Conservation (phyloP, 805 yeast genomes). For the Cyberlindnera euphorbiiphila region DNA sequence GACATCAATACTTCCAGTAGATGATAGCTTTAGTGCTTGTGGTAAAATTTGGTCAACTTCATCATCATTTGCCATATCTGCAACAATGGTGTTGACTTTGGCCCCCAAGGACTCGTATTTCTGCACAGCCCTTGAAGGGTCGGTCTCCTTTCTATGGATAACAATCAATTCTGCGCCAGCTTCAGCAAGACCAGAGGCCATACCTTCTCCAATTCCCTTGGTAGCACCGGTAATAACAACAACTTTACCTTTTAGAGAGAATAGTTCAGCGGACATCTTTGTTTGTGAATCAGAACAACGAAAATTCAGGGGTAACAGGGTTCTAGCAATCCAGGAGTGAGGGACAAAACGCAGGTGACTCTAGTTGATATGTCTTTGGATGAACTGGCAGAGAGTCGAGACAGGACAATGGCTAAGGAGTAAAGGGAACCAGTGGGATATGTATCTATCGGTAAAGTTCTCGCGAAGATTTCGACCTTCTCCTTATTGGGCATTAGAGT, state of each 20-base stretch:
- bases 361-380: too few relatives aligned
- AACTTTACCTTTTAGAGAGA: conserved; percentile 77
- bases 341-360: too few relatives aligned
- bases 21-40: conserved; percentile 45
- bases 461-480: too few relatives aligned
- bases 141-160: conserved; percentile 24
- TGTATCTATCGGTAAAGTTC: too few relatives aligned
- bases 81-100: conserved; percentile 6
- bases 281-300: too few relatives aligned
- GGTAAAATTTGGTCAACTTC: conserved; percentile 11
- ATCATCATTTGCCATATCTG: conserved; percentile 8
- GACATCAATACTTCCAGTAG: conserved; percentile 61
- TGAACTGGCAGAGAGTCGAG: too few relatives aligned
- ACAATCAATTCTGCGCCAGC: conserved; percentile 79
- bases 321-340: too few relatives aligned
- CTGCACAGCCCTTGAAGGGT: conserved; percentile 14
- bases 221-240: conserved; percentile 82
- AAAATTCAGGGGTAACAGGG: too few relatives aligned
- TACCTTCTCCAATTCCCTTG: conserved; percentile 76
- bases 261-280: conserved; percentile 44
- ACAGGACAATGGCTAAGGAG: too few relatives aligned
- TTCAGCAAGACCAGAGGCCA: conserved; percentile 77
- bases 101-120: conserved; percentile 36
- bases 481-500: too few relatives aligned
- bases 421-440: too few relatives aligned